phyloP scores from a whole-genome alignment of 163 green algal species.

The Scenedesmus sp. region DNA sequence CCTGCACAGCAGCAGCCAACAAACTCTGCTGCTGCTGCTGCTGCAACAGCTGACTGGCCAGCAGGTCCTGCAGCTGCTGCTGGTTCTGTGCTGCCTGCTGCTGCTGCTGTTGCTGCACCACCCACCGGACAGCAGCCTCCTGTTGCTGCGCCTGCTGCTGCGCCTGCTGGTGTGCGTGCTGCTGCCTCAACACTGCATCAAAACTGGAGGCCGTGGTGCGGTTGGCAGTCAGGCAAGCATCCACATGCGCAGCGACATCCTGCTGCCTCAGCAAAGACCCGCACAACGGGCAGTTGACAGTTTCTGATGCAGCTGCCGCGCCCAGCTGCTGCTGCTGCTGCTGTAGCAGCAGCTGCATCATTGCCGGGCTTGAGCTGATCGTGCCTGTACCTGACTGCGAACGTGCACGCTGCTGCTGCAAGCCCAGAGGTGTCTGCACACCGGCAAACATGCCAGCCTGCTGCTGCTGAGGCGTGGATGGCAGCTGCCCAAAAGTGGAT shows the following conservation, averaged over 20 bases:
- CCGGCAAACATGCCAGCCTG: conserved; percentile 1
- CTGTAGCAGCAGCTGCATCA: conserved; percentile 32
- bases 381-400: not conserved
- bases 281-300: conserved; percentile 36
- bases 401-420: not conserved
- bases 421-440: not conserved
- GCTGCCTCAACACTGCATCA: not conserved
- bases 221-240: conserved; percentile 21
- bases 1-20: conserved; percentile 13
- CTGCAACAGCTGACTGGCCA: not conserved
- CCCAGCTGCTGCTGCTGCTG: conserved; percentile 43
- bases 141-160: conserved; percentile 40
- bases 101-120: conserved; percentile 30
- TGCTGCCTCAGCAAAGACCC: not conserved
- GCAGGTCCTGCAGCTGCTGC: conserved; percentile 40
- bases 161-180: conserved; percentile 21
- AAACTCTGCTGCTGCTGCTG: conserved; percentile 28
- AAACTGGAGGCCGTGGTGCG: not conserved
- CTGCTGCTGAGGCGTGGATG: not conserved
- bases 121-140: not conserved
- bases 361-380: not conserved
- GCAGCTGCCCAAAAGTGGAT: conserved; percentile 42
- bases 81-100: conserved; percentile 34
- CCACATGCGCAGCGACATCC: conserved; percentile 8
- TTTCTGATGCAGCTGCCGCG: conserved; percentile 24